phyloP scores from a whole-genome alignment of 225 moss, liverwort and hornwort species.

The Asterella californica region DNA sequence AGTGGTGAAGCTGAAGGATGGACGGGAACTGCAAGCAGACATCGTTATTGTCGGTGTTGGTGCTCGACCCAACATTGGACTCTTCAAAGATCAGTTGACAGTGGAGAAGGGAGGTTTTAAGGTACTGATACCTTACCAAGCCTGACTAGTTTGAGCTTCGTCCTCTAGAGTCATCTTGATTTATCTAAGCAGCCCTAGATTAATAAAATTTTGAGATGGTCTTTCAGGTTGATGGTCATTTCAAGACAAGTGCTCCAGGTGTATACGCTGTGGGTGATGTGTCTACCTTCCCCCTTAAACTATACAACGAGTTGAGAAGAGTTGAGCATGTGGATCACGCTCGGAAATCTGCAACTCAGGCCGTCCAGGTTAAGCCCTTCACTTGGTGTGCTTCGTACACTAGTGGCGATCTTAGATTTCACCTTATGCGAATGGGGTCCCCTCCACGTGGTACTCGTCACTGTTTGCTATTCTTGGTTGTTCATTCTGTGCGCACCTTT shows the following conservation, averaged over 20 bases:
- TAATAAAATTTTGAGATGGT: neutral
- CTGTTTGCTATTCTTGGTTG: no score
- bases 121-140: conserved; percentile 15
- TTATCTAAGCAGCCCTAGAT: neutral
- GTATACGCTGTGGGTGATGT: conserved; percentile 91
- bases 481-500: neutral
- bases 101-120: conserved; percentile 49
- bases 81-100: conserved; percentile 49
- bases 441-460: no score
- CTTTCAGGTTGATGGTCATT: conserved; percentile 62
- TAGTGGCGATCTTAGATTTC: no score
- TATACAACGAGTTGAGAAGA: conserved; percentile 62
- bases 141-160: neutral
- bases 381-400: neutral
- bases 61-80: conserved; percentile 38
- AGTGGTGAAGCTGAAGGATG: conserved; percentile 48
- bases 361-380: conserved; percentile 58
- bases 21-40: conserved; percentile 42
- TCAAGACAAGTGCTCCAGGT: conserved; percentile 69
- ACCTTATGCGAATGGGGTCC: no score
- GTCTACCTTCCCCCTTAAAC: conserved; percentile 76
- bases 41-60: conserved; percentile 57
- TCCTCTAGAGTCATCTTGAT: neutral
- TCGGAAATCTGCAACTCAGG: conserved; percentile 86
- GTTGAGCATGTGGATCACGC: conserved; percentile 96